These are phyloP conservation scores for Diplodia seriata DNA, from an alignment of 2,329 filamentous ascomycete species.

Conservation along the genomic window DNA sequence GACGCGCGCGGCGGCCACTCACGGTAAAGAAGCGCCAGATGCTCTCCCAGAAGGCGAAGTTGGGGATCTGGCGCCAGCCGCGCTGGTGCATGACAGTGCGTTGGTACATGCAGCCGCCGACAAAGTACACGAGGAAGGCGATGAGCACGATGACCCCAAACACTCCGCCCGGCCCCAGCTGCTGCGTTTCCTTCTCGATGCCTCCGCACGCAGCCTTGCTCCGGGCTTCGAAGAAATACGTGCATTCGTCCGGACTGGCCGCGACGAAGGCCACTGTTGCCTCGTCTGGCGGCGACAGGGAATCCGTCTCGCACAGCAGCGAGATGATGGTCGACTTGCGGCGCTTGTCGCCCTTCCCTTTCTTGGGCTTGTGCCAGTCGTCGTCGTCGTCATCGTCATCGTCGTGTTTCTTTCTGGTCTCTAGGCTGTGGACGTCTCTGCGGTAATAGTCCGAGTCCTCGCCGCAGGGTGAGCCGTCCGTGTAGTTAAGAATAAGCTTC, in stretches of 20 bases:
- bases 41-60: slow-evolving; percentile 90
- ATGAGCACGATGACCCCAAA: slow-evolving; percentile 87
- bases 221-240: slow-evolving; percentile 94
- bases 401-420: slow-evolving; percentile 49
- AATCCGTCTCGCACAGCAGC: slow-evolving; percentile 89
- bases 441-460: slow-evolving; percentile 36
- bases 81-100: slow-evolving; percentile 91
- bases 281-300: slow-evolving; percentile 62
- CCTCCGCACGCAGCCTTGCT: slow-evolving; percentile 84
- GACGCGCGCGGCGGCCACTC: slow-evolving; percentile 46
- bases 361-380: slow-evolving; percentile 45
- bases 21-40: slow-evolving; percentile 86
- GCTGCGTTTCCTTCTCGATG: slow-evolving; percentile 63
- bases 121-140: slow-evolving; percentile 84
- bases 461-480: slow-evolving; percentile 57
- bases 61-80: slow-evolving; percentile 93
- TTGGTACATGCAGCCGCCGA: slow-evolving; percentile 95
- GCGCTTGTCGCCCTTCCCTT: slow-evolving; percentile 59
- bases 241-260: slow-evolving; percentile 81
- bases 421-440: slow-evolving; percentile 36
- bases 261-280: slow-evolving; percentile 85
- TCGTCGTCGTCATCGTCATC: slow-evolving; percentile 45
- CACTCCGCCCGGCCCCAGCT: slow-evolving; percentile 73
- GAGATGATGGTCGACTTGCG: slow-evolving; percentile 87
- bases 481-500: slow-evolving; percentile 64